These are phyloP conservation scores for Botrytis paeoniae DNA, from an alignment of 2,329 filamentous ascomycete species.

Conservation along the genomic window DNA sequence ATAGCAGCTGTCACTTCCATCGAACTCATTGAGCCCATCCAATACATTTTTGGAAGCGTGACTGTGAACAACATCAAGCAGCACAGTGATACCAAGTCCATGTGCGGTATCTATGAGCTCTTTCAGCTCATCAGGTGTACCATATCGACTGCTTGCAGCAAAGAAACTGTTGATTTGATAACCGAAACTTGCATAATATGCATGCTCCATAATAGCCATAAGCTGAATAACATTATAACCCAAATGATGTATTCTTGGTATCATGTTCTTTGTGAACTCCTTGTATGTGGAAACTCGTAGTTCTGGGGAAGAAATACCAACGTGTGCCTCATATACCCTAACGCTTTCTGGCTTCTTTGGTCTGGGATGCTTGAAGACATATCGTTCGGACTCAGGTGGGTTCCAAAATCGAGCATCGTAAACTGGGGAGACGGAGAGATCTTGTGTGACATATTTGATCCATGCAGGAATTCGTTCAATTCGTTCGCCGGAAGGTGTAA, in stretches of 20 bases:
- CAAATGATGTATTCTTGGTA: constrained; percentile 83
- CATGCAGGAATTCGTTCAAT: constrained; percentile 89
- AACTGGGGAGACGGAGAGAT: constrained; percentile 80
- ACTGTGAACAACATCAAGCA: constrained; percentile 95
- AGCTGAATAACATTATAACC: constrained; percentile 98
- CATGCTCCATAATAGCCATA: constrained; percentile 99
- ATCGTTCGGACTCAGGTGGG: constrained; percentile 71
- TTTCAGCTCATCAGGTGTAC: constrained; percentile 89
- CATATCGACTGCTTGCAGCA: constrained; percentile 92
- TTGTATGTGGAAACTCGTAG: constrained; percentile 90
- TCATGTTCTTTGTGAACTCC: constrained; percentile 89
- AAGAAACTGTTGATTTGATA: constrained; percentile 99
- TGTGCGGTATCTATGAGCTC: constrained; percentile 96
- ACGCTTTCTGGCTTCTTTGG: constrained; percentile 81
- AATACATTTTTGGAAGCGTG: constrained; percentile 97
- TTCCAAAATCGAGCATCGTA: constrained; percentile 99
- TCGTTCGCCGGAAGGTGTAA: constrained; percentile 72
- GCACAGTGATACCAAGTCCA: constrained; percentile 81
- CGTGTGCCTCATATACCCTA: constrained; percentile 98
- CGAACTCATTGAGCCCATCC: constrained; percentile 93
- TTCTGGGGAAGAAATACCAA: constrained; percentile 93
- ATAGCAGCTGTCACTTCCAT: constrained; percentile 91
- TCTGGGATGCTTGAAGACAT: constrained; percentile 77
- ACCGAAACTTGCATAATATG: constrained; percentile 98
- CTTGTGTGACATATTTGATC: constrained; percentile 97